Percentiles rank a stretch among this genome's conserved stretches.
phyloP scores from a whole-genome alignment of 768 basidiomycete species.

The Boletus sp. region DNA sequence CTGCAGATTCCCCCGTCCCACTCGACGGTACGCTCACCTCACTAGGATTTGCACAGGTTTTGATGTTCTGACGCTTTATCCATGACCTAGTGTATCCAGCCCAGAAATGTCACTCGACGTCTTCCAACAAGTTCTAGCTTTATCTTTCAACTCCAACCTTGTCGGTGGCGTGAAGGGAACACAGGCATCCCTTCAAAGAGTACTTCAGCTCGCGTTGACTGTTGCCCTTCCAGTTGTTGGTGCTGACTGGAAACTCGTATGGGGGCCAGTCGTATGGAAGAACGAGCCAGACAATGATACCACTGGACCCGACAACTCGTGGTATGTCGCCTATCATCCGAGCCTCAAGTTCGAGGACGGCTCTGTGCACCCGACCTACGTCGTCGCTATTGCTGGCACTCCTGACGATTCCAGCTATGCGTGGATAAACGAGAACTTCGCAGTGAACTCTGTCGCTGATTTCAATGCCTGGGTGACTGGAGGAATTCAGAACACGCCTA shows the following conservation, averaged over 20 bases:
- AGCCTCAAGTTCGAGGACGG: constrained; percentile 11
- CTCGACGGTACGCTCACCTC: background rate
- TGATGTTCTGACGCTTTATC: background rate
- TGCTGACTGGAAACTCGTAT: background rate
- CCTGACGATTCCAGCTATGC: background rate
- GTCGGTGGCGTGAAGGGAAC: background rate
- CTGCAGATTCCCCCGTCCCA: background rate
- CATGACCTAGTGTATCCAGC: background rate
- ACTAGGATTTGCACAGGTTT: background rate
- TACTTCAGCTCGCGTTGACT: background rate
- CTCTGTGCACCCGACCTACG: constrained; percentile 3
- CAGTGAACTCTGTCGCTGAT: constrained; percentile 6
- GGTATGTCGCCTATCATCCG: constrained; percentile 5
- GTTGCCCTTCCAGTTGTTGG: background rate
- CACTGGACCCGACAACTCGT: constrained; percentile 7
- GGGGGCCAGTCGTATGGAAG: constrained; percentile 9
- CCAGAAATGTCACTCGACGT: constrained; percentile 11
- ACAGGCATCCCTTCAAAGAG: background rate
- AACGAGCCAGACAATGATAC: background rate
- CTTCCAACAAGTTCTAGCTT: constrained; percentile 13
- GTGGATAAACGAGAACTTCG: constrained; percentile 2
- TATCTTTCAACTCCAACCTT: constrained; percentile 8
- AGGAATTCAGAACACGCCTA: background rate
- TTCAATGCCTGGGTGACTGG: constrained; percentile 9
- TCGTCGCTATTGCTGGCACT: constrained; percentile 15